Conservation (phyloP, 192 early-diverging fungal species). For the Coemansia sp. region DNA sequence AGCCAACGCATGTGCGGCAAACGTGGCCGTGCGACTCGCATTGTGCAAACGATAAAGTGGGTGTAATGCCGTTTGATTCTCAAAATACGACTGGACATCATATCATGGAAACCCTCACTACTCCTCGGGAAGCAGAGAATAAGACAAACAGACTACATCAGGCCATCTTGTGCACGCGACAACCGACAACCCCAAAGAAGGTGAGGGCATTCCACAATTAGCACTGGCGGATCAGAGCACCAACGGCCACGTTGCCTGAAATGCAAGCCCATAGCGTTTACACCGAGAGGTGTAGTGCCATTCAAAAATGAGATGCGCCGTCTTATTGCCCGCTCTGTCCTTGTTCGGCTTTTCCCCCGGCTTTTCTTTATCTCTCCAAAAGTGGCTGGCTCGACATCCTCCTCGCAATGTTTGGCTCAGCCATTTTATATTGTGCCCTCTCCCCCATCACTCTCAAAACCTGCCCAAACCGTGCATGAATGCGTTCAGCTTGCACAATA, state of each 20-base stretch:
- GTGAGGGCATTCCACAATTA: neutral
- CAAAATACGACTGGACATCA: neutral
- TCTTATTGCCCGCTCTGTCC: neutral
- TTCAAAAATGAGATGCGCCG: neutral
- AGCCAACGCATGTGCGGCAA: neutral
- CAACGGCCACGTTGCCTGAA: neutral
- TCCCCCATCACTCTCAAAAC: neutral
- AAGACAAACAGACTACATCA: neutral
- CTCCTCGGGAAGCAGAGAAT: no score
- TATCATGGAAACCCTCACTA: neutral
- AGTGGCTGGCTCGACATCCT: neutral
- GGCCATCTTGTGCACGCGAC: neutral
- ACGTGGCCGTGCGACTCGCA: neutral
- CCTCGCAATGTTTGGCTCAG: neutral
- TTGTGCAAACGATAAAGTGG: neutral
- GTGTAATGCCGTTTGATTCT: neutral
- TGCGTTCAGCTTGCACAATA: neutral
- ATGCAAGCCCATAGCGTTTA: neutral
- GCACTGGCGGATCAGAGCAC: neutral
- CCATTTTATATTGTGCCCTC: neutral
- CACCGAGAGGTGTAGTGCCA: neutral
- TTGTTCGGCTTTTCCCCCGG: neutral
- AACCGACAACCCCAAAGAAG: neutral
- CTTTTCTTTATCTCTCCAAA: neutral
- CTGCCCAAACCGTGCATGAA: slow-evolving; percentile 2